phyloP scores from a whole-genome alignment of 352 stramenopile genomes.

The Phytophthora colocasiae region DNA sequence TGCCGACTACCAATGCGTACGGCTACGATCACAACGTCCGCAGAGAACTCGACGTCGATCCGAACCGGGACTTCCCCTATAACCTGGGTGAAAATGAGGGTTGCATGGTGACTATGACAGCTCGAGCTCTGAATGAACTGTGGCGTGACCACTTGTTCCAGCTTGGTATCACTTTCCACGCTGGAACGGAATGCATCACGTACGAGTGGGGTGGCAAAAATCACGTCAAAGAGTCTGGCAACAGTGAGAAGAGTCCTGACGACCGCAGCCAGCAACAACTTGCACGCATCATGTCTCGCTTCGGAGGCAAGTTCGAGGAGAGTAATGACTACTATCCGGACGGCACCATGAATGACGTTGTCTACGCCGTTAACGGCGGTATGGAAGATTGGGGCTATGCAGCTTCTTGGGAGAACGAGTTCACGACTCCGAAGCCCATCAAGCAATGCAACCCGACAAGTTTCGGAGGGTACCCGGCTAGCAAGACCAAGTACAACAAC shows the following conservation, averaged over 20 bases:
- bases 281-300: conserved; percentile 64
- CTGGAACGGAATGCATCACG: conserved; percentile 93
- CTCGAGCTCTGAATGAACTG: conserved; percentile 94
- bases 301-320: conserved; percentile 74
- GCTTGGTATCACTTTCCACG: conserved; percentile 96
- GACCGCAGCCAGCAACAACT: conserved; percentile 61
- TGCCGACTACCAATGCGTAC: conserved; percentile 94
- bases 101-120: conserved; percentile 95
- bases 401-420: conserved; percentile 78
- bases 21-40: conserved; percentile 89
- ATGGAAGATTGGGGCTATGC: conserved; percentile 98
- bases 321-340: conserved; percentile 64
- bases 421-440: conserved; percentile 52
- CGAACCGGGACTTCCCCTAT: conserved; percentile 98
- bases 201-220: conserved; percentile 97
- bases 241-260: conserved; percentile 61
- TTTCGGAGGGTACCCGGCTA: conserved; percentile 84
- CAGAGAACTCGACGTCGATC: conserved; percentile 89
- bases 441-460: conserved; percentile 82
- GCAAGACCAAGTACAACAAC: conserved; percentile 93
- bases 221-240: conserved; percentile 58
- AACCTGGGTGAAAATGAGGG: conserved; percentile 55
- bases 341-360: conserved; percentile 93
- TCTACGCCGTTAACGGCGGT: conserved; percentile 95
- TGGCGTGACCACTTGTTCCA: conserved; percentile 97